Conservation (phyloP, 371 early-diverging fungal species). For the Lichtheimia ramosa region DNA sequence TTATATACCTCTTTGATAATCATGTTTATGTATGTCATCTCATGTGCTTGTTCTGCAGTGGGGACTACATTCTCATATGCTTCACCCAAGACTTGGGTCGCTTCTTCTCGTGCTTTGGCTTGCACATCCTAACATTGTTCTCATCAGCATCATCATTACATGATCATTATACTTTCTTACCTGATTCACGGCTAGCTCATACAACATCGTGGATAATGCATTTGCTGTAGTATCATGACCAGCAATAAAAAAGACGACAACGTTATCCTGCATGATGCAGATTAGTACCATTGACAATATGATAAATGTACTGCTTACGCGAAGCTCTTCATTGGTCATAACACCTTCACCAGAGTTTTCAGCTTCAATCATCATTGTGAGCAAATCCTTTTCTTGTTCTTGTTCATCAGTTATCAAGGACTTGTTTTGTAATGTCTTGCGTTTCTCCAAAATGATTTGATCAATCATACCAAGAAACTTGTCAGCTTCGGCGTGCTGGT, state of each 20-base stretch:
- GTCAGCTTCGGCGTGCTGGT: slow-evolving; percentile 27
- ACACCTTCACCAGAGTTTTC: slow-evolving; percentile 19
- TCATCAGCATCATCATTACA: no score
- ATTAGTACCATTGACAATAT: neutral
- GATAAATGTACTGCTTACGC: no score
- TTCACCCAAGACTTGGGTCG: slow-evolving; percentile 44
- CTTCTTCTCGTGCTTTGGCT: slow-evolving; percentile 42
- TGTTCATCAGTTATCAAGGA: neutral
- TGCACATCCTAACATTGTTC: slow-evolving; percentile 25
- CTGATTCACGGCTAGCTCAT: slow-evolving; percentile 25
- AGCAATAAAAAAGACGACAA: slow-evolving; percentile 41
- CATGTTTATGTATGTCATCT: slow-evolving; percentile 45
- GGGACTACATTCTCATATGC: slow-evolving; percentile 32
- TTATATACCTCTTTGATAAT: slow-evolving; percentile 32
- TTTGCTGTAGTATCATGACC: slow-evolving; percentile 53
- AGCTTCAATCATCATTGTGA: slow-evolving; percentile 45
- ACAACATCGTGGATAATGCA: slow-evolving; percentile 21
- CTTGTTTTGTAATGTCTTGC: slow-evolving; percentile 2
- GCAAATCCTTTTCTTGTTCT: slow-evolving; percentile 37
- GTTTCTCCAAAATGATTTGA: slow-evolving; percentile 32
- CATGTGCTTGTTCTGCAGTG: slow-evolving; percentile 35
- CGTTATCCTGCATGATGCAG: slow-evolving; percentile 36
- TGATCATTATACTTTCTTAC: no score
- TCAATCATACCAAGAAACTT: slow-evolving; percentile 38
- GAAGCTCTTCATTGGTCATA: slow-evolving; percentile 18